phyloP scores from a whole-genome alignment of 805 yeast genomes.

The Kodamaea leandrae region DNA sequence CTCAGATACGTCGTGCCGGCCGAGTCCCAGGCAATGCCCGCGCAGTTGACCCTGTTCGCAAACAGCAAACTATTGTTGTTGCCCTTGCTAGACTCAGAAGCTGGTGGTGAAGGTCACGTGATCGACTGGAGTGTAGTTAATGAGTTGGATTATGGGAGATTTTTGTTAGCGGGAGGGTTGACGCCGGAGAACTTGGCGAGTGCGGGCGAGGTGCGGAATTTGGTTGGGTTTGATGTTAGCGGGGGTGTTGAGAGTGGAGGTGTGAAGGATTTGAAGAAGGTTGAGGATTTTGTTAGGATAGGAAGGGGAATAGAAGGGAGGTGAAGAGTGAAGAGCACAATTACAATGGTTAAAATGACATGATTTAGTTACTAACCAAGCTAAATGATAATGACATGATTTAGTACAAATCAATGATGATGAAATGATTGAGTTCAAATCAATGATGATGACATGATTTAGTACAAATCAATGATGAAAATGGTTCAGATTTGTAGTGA shows the following conservation, averaged over 20 bases:
- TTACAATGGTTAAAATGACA: background rate
- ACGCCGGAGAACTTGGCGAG: constrained; percentile 64
- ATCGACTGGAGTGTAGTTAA: constrained; percentile 61
- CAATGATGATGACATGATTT: background rate
- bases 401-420: too few relatives aligned
- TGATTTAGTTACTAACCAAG: too few relatives aligned
- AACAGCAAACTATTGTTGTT: constrained; percentile 17
- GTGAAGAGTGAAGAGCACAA: background rate
- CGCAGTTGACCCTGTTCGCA: constrained; percentile 35
- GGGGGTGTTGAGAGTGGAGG: constrained; percentile 91
- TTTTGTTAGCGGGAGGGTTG: constrained; percentile 86
- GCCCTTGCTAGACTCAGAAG: constrained; percentile 79
- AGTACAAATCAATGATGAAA: too few relatives aligned
- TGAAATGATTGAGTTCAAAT: background rate
- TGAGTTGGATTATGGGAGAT: constrained; percentile 40
- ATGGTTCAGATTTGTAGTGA: too few relatives aligned
- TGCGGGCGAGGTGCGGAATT: constrained; percentile 54
- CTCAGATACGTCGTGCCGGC: constrained; percentile 64
- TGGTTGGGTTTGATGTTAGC: constrained; percentile 90
- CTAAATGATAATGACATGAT: background rate
- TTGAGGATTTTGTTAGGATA: constrained; percentile 58
- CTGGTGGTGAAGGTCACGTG: constrained; percentile 87
- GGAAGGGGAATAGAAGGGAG: too few relatives aligned
- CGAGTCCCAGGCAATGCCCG: constrained; percentile 40
- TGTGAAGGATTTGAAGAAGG: constrained; percentile 64